Percentiles rank a stretch among this genome's conserved stretches.
Conservation (phyloP, 768 basidiomycete genomes). For the Termitomyces sp. region DNA sequence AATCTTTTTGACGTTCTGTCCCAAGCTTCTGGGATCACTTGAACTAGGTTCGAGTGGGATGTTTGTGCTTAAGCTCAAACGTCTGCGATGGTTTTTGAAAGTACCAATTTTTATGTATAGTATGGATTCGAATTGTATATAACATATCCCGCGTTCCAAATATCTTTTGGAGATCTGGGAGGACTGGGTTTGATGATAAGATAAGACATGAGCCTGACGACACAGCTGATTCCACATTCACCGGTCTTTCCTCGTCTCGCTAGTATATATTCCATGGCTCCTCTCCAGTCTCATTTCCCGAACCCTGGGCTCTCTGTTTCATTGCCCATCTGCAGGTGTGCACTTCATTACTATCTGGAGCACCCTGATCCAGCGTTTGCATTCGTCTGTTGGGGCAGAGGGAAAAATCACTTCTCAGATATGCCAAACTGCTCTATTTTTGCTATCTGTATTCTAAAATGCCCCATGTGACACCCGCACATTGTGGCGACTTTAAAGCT, state of each 20-base stretch:
- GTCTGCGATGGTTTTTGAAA: background rate
- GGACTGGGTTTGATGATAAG: background rate
- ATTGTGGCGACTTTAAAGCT: constrained; percentile 54
- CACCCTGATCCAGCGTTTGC: constrained; percentile 1
- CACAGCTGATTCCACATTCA: background rate
- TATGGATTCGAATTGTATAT: background rate
- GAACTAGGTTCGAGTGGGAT: background rate
- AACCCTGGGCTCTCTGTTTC: constrained; percentile 48
- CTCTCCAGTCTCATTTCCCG: constrained; percentile 68
- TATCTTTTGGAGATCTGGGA: too few species aligned
- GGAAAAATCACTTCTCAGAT: constrained; percentile 54
- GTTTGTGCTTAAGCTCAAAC: background rate
- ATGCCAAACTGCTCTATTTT: background rate
- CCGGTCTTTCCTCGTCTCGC: background rate
- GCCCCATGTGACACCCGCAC: constrained; percentile 69
- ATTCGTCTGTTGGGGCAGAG: constrained; percentile 43
- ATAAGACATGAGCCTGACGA: background rate
- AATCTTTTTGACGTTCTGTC: background rate
- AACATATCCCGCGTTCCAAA: background rate
- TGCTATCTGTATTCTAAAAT: constrained; percentile 36
- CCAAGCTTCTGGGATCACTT: background rate
- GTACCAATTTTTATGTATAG: background rate
- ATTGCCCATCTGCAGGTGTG: constrained; percentile 45
- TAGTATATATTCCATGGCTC: constrained; percentile 7
- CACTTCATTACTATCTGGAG: constrained; percentile 5